phyloP scores from a whole-genome alignment of 495 filamentous ascomycete species.

The Daldinia bambusicola region DNA sequence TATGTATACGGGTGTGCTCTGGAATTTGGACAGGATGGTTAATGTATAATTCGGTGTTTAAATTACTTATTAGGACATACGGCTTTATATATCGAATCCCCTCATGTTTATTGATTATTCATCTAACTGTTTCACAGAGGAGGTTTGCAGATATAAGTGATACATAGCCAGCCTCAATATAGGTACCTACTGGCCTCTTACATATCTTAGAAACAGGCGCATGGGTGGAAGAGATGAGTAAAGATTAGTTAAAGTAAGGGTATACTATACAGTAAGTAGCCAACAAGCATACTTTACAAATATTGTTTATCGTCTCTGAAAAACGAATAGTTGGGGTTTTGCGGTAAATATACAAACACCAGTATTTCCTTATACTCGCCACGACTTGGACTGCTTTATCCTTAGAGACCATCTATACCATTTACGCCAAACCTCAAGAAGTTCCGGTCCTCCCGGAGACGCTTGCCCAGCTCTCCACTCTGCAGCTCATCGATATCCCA shows the following conservation, averaged over 20 bases:
- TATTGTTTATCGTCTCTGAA: neutral
- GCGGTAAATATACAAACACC: neutral
- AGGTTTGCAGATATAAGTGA: neutral
- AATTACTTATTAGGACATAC: constrained; percentile 4
- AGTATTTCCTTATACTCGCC: no score
- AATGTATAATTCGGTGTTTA: constrained; percentile 7
- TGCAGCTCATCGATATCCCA: constrained; percentile 67
- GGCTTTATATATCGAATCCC: neutral
- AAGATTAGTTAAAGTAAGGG: neutral
- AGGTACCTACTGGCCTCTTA: no score
- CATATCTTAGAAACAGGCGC: no score
- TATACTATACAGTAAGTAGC: neutral
- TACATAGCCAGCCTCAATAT: neutral
- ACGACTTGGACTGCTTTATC: neutral
- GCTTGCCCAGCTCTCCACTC: constrained; percentile 47
- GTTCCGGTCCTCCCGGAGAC: constrained; percentile 47
- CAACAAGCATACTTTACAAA: neutral
- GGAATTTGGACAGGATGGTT: constrained; percentile 48
- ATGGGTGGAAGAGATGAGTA: no score
- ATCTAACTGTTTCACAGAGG: neutral
- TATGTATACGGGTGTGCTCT: no score
- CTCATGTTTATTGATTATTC: neutral
- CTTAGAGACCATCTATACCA: constrained; percentile 25
- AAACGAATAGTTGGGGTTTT: neutral
- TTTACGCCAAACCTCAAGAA: constrained; percentile 46